Percentiles rank a stretch among this genome's conserved stretches.
phyloP scores from a whole-genome alignment of 768 basidiomycete species.

The Amylocystis lapponica region DNA sequence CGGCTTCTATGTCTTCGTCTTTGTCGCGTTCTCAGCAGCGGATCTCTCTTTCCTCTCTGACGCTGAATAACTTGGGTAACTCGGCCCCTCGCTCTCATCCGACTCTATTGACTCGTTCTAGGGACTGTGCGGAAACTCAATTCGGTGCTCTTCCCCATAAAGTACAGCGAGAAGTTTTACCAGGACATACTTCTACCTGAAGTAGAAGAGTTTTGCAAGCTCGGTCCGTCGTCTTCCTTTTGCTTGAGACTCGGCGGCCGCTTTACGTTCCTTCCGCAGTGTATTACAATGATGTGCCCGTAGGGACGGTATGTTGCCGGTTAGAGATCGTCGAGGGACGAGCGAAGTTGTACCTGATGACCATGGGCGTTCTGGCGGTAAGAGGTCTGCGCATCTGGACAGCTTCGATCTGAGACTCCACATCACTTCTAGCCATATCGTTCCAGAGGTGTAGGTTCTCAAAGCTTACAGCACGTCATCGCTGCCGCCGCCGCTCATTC shows the following conservation, averaged over 20 bases:
- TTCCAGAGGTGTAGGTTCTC: constrained; percentile 67
- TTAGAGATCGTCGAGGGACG: constrained; percentile 61
- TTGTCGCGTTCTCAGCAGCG: constrained; percentile 31
- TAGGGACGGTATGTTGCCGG: constrained; percentile 84
- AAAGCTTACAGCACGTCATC: constrained; percentile 63
- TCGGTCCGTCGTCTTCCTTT: constrained; percentile 49
- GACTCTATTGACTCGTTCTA: constrained; percentile 56
- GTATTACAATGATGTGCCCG: constrained; percentile 90
- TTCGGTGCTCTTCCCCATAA: constrained; percentile 83
- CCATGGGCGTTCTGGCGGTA: constrained; percentile 87
- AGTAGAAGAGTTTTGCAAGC: constrained; percentile 82
- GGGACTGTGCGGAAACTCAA: constrained; percentile 54
- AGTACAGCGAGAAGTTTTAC: constrained; percentile 87
- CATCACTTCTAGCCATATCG: constrained; percentile 66
- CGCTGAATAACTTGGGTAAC: constrained; percentile 78
- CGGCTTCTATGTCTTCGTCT: constrained; percentile 25
- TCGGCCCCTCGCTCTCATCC: constrained; percentile 55
- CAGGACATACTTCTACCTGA: constrained; percentile 70
- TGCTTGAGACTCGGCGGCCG: no score
- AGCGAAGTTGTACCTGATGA: constrained; percentile 76
- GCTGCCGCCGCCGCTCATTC: constrained; percentile 51
- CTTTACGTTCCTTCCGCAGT: constrained; percentile 44
- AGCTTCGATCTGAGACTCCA: constrained; percentile 2
- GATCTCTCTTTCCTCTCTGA: constrained; percentile 68
- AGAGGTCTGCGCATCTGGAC: constrained; percentile 23